Evolutionary conservation across 2,329 filamentous ascomycete species (phyloP), one percentile per base, ranked within the genome.

Genomic region (Mollisiaceae sp.): DNA sequence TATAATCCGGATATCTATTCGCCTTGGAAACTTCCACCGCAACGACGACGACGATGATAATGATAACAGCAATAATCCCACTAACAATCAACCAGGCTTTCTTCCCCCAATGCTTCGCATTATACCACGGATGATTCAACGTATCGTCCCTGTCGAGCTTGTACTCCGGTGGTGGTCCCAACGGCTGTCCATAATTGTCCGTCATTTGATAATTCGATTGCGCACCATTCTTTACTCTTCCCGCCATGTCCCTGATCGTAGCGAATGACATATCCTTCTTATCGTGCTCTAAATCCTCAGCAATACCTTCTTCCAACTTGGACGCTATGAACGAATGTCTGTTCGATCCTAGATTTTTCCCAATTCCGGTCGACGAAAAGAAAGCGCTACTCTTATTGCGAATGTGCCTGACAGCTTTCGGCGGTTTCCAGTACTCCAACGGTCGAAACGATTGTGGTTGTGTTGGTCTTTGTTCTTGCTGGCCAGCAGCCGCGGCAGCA

Each of bases 61-160:
- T 32, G 27, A 32, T 32, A 0, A 75, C 74, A 15, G 84, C 79
- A 8, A 84, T 79, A 54, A 87, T 77, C 41, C 81, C 76, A 9
- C 86, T 77, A 47, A 85, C 71, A 15, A 89, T 76, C 24, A 80
- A 73, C 82, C 83, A 88, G 12, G 77, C 79, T 65, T 80, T 82
- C 72, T 82, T 82, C 47, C 81, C 77, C 87, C 86, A 89, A 56
- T 79, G 79, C 59, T 79, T 78, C 0, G 82, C 81, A 67, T 87
- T 79, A 75, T 81, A 86, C 78, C 77, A 78, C 20, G 58, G 59
- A 15, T 67, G 69, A 12, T 60, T 45, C 27, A 67, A 60, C 6
- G 66, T 66, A 57, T 63, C 67, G 2, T 68, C 62, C n/a, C 55
- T 36, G 55, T 74, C 65, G 20, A 71, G 18, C 55, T 71, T 65